Conservation (phyloP, 768 basidiomycete species). For the Tylopilus felleus region DNA sequence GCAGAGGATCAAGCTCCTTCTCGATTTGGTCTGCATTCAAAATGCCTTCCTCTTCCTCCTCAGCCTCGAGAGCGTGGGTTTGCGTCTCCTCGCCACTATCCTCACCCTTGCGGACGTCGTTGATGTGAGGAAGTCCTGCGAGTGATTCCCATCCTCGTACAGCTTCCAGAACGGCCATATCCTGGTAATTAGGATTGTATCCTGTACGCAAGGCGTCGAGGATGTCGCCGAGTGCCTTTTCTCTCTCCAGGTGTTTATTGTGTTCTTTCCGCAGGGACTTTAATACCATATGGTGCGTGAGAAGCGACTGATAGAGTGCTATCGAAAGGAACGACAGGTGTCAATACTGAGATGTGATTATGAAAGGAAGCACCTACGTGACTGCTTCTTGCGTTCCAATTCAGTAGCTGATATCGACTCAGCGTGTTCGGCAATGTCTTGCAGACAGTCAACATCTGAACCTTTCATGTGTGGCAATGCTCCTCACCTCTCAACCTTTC, state of each 20-base stretch:
- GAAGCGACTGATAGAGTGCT: slow-evolving; percentile 79
- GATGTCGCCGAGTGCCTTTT: slow-evolving; percentile 78
- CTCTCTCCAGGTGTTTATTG: slow-evolving; percentile 67
- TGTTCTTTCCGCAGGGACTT: slow-evolving; percentile 73
- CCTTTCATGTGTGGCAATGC: background rate
- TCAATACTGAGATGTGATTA: background rate
- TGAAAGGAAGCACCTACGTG: slow-evolving; percentile 53
- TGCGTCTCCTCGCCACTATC: slow-evolving; percentile 35
- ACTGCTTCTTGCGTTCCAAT: slow-evolving; percentile 80
- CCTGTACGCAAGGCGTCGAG: slow-evolving; percentile 74
- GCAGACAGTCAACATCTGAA: background rate
- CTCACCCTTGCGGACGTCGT: slow-evolving; percentile 55
- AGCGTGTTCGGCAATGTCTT: slow-evolving; percentile 74
- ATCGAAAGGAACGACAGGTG: background rate
- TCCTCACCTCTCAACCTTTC: slow-evolving; percentile 65
- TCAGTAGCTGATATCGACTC: slow-evolving; percentile 78
- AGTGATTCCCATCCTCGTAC: slow-evolving; percentile 89
- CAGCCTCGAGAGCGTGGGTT: slow-evolving; percentile 11
- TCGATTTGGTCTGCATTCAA: slow-evolving; percentile 63
- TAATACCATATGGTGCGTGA: slow-evolving; percentile 71
- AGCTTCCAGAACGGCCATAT: slow-evolving; percentile 97
- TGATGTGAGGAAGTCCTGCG: slow-evolving; percentile 67
- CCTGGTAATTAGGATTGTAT: slow-evolving; percentile 99
- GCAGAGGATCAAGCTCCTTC: slow-evolving; percentile 50
- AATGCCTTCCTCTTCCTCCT: slow-evolving; percentile 52